These are phyloP conservation scores for Yamadazyma oceani DNA, from an alignment of 1,139 yeast species.

Conservation along the genomic window DNA sequence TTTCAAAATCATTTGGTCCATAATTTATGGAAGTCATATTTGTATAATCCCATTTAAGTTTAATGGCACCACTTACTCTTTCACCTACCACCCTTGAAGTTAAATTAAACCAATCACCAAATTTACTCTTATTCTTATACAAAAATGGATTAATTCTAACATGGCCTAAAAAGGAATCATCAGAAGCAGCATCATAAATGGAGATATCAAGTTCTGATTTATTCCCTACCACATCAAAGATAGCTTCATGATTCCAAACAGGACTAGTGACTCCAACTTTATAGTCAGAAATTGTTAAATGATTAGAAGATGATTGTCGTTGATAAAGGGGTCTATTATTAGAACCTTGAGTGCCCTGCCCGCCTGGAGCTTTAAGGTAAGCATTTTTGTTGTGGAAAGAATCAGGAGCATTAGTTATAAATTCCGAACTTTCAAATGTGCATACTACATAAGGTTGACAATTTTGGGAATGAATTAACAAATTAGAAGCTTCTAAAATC, in stretches of 20 bases:
- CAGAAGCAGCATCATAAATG: constrained; percentile 78
- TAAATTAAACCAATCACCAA: constrained; percentile 71
- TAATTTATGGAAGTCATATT: constrained; percentile 68
- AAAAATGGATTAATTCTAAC: constrained; percentile 72
- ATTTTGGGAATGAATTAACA: constrained; percentile 50
- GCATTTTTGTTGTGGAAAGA: constrained; percentile 43
- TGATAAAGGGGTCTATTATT: constrained; percentile 51
- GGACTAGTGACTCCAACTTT: constrained; percentile 51
- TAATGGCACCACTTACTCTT: constrained; percentile 72
- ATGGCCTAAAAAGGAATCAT: constrained; percentile 86
- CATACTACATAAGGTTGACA: constrained; percentile 87
- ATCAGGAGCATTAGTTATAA: constrained; percentile 79
- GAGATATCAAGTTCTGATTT: constrained; percentile 83
- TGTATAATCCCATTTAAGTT: constrained; percentile 72
- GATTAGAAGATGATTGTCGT: constrained; percentile 67
- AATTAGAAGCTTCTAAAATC: constrained; percentile 75
- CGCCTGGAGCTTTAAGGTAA: constrained; percentile 22
- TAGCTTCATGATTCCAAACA: constrained; percentile 87
- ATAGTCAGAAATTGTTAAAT: constrained; percentile 37
- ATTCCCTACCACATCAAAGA: constrained; percentile 85
- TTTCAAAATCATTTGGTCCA: constrained; percentile 94
- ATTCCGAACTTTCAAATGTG: constrained; percentile 90
- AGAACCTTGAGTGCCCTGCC: too few relatives aligned
- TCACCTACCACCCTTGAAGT: constrained; percentile 77
- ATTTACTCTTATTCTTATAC: constrained; percentile 16